Base-by-base conservation (phyloP, 2,329 filamentous ascomycete genomes). In the Nemania abortiva region DNA sequence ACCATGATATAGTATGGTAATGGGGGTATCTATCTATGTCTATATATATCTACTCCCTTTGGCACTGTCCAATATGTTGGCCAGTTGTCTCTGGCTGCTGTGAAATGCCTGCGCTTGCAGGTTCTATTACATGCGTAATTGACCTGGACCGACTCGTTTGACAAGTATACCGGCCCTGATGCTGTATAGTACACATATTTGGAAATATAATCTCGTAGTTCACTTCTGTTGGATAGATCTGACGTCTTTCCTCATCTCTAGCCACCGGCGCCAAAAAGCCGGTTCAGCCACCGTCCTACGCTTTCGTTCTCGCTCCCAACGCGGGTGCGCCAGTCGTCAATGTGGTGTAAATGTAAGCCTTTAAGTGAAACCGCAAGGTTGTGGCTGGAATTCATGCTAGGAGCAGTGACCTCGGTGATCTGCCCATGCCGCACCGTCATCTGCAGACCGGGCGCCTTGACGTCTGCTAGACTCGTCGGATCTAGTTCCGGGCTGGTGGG, bases 401-500 rank as follows among this genome's bases (percentile, higher is more conserved):
- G 27, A 10, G 9, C 22, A 34, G 9, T 13, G n/a, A 73, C 70
- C 2, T 74, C 73, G 3, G 66, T 72, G 47, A 85, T 79, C 66
- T 78, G 74, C 11, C 82, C 82, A 65, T 84, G 81, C 1, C 82
- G 81, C 31, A 80, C 77, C 1, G 79, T 82, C 63, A 84, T 77
- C 45, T 63, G 65, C 13, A 72, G 47, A 39, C 69, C 70, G 15
- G 65, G 60, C 24, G 50, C 42, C 2, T 2, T 18, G 1, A 11
- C 34, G 24, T 49, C 42, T 18, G 6, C 50, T 7, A 37, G 18
- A n/a, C 9, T 37, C 3, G 29, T 22, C 0, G 62, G 29, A 20
- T 39, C 24, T 4, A n/a, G 34, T 6, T 47, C 75, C 1, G 78
- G 80, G 42, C 82, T 74, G 1, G 76, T 57, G 1, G 78, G 73